Base-by-base conservation (phyloP, 495 filamentous ascomycete species). In the Penicillium longicatenatum region DNA sequence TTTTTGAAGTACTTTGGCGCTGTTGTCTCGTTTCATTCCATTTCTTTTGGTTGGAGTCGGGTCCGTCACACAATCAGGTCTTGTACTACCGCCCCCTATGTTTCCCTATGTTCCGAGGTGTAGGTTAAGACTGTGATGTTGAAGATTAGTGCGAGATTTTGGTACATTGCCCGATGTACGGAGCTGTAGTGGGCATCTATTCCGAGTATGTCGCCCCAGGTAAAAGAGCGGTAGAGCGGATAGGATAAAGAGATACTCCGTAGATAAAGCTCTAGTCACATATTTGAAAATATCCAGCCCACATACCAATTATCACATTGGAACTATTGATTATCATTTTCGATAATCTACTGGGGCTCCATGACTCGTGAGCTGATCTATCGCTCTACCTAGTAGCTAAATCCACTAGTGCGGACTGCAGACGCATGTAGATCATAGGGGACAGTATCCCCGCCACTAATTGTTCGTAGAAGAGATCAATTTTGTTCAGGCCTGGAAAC, bases 391-490 rank as follows among this genome's bases (percentile, higher is more conserved):
- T 26, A 41, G 37, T 41, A 41, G 14, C 14, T 46, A 24, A 46
- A 1, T 31, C 16, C 43, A 33, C 56, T 49, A 53, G 43, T 46
- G 43, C 21, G 21, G 41, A 44, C 22, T 48, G 52, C 42, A 53
- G 33, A 42, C 26, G 41, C 46, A 57, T 55, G 62, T 55, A 64
- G 56, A 65, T 62, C 61, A 48, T 50, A 51, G 45, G 45, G 56
- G 39, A 55, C 22, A 21, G 54, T 59, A 42, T 55, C 57, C 50
- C 58, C 43, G 16, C 33, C 31, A 42, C 8, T 24, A 14, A 49
- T 37, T 26, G 26, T 26, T 26, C 26, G 26, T 26, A 26, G 26
- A 26, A 26, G n/a, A 44, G 41, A 3, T 12, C 9, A 35, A 35
- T 35, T 35, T 35, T 14, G 12, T 35, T 35, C 9, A 11, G 31